Conservation (phyloP, 495 filamentous ascomycete species). For the Aspergillus avenaceus region DNA sequence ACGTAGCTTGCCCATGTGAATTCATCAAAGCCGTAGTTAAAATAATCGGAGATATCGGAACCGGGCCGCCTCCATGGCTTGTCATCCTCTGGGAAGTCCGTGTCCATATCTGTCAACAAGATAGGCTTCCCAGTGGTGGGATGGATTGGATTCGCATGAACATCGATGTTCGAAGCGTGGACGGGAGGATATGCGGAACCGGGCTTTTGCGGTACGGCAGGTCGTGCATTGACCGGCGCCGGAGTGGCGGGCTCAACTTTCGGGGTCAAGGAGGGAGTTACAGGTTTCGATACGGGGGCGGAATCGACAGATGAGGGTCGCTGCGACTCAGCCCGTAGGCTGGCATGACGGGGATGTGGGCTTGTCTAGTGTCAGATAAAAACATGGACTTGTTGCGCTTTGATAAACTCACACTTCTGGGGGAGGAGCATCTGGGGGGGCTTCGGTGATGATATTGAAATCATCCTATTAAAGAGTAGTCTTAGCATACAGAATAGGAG, state of each 20-base stretch:
- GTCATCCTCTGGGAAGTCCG: constrained; percentile 70
- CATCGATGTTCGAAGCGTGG: constrained; percentile 76
- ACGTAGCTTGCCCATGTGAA: constrained; percentile 98
- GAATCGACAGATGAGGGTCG: constrained; percentile 53
- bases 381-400: neutral
- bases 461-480: constrained; percentile 52
- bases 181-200: constrained; percentile 60
- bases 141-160: constrained; percentile 77
- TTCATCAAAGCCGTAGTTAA: constrained; percentile 99
- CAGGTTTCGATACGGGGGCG: constrained; percentile 24
- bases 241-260: constrained; percentile 41
- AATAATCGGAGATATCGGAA: constrained; percentile 94
- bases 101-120: constrained; percentile 67
- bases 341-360: constrained; percentile 37
- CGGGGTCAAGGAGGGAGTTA: constrained; percentile 34
- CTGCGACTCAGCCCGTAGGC: constrained; percentile 61
- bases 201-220: constrained; percentile 40
- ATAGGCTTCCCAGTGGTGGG: constrained; percentile 71
- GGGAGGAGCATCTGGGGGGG: constrained; percentile 67
- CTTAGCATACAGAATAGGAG: constrained; percentile 1
- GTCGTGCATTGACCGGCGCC: constrained; percentile 35
- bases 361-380: constrained; percentile 19
- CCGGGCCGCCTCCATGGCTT: constrained; percentile 96
- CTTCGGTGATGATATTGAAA: constrained; percentile 93
- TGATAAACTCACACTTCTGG: constrained; percentile 47